Evolutionary conservation across 2,329 filamentous ascomycete species (phyloP), one percentile per base, ranked within the genome.

Genomic region (Penicillium sp.): DNA sequence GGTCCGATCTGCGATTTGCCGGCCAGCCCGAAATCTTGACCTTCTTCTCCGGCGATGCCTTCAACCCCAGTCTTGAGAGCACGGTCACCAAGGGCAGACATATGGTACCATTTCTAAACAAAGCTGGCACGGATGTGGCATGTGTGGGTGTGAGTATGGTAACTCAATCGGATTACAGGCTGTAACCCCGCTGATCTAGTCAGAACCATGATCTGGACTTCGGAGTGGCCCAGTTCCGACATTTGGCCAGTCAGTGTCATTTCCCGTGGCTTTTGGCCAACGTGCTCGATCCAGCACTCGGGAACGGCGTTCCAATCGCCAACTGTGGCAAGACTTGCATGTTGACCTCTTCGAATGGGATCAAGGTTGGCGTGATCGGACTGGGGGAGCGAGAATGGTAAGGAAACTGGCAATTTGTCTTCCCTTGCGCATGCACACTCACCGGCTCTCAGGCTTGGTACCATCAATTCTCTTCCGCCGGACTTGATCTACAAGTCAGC

Each of bases 181-280:
- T 41, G 26, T 41, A 20, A 37, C 18, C 15, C 18, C 49, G 33
- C 43, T 51, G 41, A 47, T 42, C 20, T 27, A 9, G 28, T 17
- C 47, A 88, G 78, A 95, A 95, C 61, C 89, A 95, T 63, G 90
- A 95, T 60, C 80, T 95, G 38, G 90, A 95, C 69, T 95, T 95
- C 65, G 90, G 89, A 9, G 84, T 94, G 27, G 75, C 77, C 39
- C 88, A 94, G 62, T 90, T 90, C 61, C 74, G 80, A 40, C 75
- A 88, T 57, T 72, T 95, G 33, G 75, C 83, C 4, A 72, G 73
- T 21, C 82, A 87, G 60, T 94, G 88, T 69, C 77, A 76, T 15
- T 95, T 95, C 54, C 89, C 89, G 3, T 95, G 90, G 89, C 77
- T 95, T 1, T 76, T 94, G 11, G 88, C 88, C 50, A 95, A 95